Evolutionary conservation across 768 basidiomycete species (phyloP), one percentile per base, ranked within the genome.

Genomic region (Tephrocybe rancida): DNA sequence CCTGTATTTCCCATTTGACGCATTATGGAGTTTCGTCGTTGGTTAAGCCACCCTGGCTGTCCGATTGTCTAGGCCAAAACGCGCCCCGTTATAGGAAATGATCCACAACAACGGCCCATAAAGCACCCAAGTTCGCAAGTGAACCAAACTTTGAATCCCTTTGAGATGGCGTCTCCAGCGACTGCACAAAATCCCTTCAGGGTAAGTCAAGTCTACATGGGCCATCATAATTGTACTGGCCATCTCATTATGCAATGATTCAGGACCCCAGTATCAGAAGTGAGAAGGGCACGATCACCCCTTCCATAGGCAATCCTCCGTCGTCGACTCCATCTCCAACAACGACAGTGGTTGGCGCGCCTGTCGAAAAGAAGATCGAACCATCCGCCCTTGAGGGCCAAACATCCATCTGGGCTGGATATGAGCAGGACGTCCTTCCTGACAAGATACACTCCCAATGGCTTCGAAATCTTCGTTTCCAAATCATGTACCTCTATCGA

Each of bases 401-500:
- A 49, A 68, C 72, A 45, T 66, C 66, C 34, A 59, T 69, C 13
- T 84, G 82, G 82, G 74, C 79, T 21, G 82, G 80, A 5, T 83
- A 82, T 62, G 63, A 75, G 44, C 73, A 83, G 30, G 81, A 82
- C 48, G 64, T 61, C 18, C 59, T 84, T 1, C 83, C 84, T 1
- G 70, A 77, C 24, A 85, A 86, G 64, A 73, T 59, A 9, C 74
- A 84, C 41, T 69, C 75, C 11, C 76, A 73, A 8, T 43, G 21
- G 21, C 42, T 77, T 35, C 81, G 84, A 44, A 82, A 84, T 63
- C 62, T 84, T 27, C 81, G 83, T 38, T 77, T 83, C 60, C 78
- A 79, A 52, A 67, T 85, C 52, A 80, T 85, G 67, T 74, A 76
- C 13, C 70, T 85, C 11, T 85, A 86, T 63, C 79, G 83, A 49